A percentile compares a stretch with the other conserved stretches of the same genome.
Conservation (phyloP, 495 filamentous ascomycete species). For the Penicillium manginii region DNA sequence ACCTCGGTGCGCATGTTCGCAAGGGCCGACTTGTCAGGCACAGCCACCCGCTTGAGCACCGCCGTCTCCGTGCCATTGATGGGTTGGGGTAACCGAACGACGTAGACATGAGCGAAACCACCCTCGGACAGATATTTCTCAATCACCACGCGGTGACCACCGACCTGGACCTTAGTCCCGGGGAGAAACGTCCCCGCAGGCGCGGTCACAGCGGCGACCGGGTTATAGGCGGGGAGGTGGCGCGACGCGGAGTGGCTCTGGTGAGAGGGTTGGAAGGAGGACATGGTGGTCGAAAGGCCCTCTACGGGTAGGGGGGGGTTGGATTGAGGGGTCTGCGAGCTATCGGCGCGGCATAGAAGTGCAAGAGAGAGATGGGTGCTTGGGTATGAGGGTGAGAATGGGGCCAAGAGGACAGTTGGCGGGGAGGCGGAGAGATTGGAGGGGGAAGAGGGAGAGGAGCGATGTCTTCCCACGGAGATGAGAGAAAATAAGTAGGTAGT, state of each 20-base stretch:
- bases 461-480: slow-evolving; percentile 21
- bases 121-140: slow-evolving; percentile 98
- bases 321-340: slow-evolving; percentile 9
- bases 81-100: slow-evolving; percentile 80
- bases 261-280: slow-evolving; percentile 34
- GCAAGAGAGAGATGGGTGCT: slow-evolving; percentile 22
- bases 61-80: slow-evolving; percentile 82
- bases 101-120: slow-evolving; percentile 97
- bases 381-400: slow-evolving; percentile 17
- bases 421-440: slow-evolving; percentile 26
- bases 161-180: slow-evolving; percentile 95
- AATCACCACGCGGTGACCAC: slow-evolving; percentile 89
- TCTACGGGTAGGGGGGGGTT: slow-evolving; percentile 29
- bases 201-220: slow-evolving; percentile 48
- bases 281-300: slow-evolving; percentile 38
- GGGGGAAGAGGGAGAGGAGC: slow-evolving; percentile 18
- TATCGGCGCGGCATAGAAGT: slow-evolving; percentile 36
- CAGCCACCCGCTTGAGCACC: slow-evolving; percentile 95
- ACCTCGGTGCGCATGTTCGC: slow-evolving; percentile 98
- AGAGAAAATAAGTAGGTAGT: slow-evolving; percentile 5
- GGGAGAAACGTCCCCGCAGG: slow-evolving; percentile 90
- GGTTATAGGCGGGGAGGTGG: slow-evolving; percentile 42
- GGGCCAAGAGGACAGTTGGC: slow-evolving; percentile 32
- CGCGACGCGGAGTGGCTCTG: slow-evolving; percentile 40
- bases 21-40: slow-evolving; percentile 91